Base-by-base conservation (phyloP, 345 rosid genomes). In the Moricandia moricandioides region DNA sequence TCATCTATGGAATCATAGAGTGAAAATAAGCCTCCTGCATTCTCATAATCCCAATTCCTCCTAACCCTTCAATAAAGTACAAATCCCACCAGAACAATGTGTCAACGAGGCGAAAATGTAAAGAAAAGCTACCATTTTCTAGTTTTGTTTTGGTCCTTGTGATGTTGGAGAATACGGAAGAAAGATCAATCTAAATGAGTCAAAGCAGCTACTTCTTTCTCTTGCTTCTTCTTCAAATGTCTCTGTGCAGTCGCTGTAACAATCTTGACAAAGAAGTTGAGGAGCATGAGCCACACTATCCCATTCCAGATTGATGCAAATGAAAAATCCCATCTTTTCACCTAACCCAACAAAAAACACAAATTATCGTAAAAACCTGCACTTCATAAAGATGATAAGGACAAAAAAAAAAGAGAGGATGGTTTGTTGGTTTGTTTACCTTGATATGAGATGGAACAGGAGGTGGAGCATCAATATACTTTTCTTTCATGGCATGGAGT, bases 281-380 rank as follows among this genome's bases (percentile, higher is more conserved):
- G 54, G 31, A 95, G 96, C 97, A 95, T 88, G 58, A 95, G 97
- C 98, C 97, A 95, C 21, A 95, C 98, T n/a, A 92, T 56, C 6
- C 95, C 85, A 65, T 89, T 92, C 99, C 99, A 95, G 45, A 95
- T 62, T 0, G 89, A 74, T 17, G 96, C 84, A 75, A 90, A 86
- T 6, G 99, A 95, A 47, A 95, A 78, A 55, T 86, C 92, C 96
- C 97, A 92, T 35, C 80, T 89, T 39, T 89, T 89, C 70, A 76
- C 91, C 98, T 88, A 90, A 10, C 33, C 30, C 47, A 40, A 6
- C 17, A 29, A 2, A 30, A 30, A 1, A 11, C 31, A 12, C 0
- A 39, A 26, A 16, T 52, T 52, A 6, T 34, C 14, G 43, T 61
- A 33, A 11, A 21, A 57, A 5, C 35, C 17, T 30, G 47, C 33